phyloP scores from a whole-genome alignment of 305 asterid genomes.

The Fraxinus albicans region DNA sequence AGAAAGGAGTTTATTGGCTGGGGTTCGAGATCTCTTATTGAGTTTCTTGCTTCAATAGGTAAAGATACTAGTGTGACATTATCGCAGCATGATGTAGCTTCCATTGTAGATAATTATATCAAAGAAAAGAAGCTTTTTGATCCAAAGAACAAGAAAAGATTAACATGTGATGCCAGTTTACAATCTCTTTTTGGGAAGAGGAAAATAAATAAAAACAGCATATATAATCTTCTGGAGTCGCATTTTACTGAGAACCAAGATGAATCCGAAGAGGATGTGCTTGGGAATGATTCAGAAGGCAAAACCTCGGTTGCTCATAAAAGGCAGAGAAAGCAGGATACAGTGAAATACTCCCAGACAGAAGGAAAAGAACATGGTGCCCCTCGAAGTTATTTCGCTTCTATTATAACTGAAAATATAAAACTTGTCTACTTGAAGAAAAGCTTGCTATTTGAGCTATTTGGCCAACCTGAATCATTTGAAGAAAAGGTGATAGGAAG shows the following conservation, averaged over 20 bases:
- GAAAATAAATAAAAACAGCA: constrained; percentile 33
- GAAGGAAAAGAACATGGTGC: constrained; percentile 22
- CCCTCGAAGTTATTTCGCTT: constrained; percentile 49
- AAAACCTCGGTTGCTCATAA: constrained; percentile 24
- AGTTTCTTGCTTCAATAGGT: constrained; percentile 65
- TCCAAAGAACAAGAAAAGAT: constrained; percentile 49
- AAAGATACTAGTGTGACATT: constrained; percentile 43
- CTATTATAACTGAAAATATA: constrained; percentile 59
- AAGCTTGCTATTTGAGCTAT: constrained; percentile 54
- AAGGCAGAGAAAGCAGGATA: constrained; percentile 30
- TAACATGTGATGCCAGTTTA: constrained; percentile 53
- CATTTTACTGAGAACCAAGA: constrained; percentile 63
- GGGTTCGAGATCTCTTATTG: constrained; percentile 69
- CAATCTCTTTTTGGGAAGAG: constrained; percentile 49
- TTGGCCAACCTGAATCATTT: constrained; percentile 55
- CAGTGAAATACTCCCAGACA: constrained; percentile 29
- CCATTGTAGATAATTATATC: constrained; percentile 48
- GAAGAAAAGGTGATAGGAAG: constrained; percentile 72
- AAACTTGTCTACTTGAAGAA: constrained; percentile 78
- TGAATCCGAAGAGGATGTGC: constrained; percentile 51
- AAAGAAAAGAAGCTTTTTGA: constrained; percentile 50
- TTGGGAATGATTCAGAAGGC: constrained; percentile 31
- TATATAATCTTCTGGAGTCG: constrained; percentile 55
- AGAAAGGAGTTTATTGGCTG: constrained; percentile 61
- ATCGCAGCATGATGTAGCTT: constrained; percentile 54